These are phyloP conservation scores for Arthrobotrys sphaeroides DNA, from an alignment of 2,329 filamentous ascomycete genomes.

Conservation along the genomic window DNA sequence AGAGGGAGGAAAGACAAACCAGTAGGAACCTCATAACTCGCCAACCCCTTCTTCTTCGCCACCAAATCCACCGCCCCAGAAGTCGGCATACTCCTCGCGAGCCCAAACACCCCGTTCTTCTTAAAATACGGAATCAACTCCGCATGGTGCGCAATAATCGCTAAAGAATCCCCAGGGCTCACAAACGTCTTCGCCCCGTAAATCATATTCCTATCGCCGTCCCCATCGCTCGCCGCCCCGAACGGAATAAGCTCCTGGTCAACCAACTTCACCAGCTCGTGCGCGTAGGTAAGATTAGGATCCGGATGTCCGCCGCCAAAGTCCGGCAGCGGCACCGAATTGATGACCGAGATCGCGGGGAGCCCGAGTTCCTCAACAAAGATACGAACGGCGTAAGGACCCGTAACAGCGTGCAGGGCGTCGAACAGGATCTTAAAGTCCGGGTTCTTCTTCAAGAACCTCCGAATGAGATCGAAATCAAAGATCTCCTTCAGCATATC, in stretches of 20 bases:
- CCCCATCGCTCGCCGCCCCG: slow-evolving; percentile 93
- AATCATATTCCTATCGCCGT: slow-evolving; percentile 99
- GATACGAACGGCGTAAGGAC: slow-evolving; percentile 92
- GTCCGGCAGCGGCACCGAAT: slow-evolving; percentile 90
- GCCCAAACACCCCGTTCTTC: slow-evolving; percentile 93
- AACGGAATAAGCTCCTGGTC: slow-evolving; percentile 93
- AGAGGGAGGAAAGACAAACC: slow-evolving; percentile 8
- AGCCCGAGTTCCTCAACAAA: slow-evolving; percentile 94
- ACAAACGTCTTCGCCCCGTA: slow-evolving; percentile 97
- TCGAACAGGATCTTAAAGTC: slow-evolving; percentile 99
- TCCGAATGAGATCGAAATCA: slow-evolving; percentile 94
- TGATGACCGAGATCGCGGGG: slow-evolving; percentile 79
- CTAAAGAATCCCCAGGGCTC: slow-evolving; percentile 94
- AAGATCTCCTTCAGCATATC: slow-evolving; percentile 98
- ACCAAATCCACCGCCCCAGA: slow-evolving; percentile 95
- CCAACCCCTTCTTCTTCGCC: slow-evolving; percentile 88
- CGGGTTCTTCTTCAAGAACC: slow-evolving; percentile 84
- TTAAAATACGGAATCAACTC: slow-evolving; percentile 98
- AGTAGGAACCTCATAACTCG: slow-evolving; percentile 95
- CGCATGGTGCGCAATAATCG: slow-evolving; percentile 97
- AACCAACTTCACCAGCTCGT: slow-evolving; percentile 91
- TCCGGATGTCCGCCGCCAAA: slow-evolving; percentile 98
- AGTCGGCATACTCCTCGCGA: slow-evolving; percentile 97
- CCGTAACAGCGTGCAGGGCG: slow-evolving; percentile 91
- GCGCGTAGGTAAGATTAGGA: slow-evolving; percentile 95